Evolutionary conservation across 2,329 filamentous ascomycete species (phyloP), one percentile per base, ranked within the genome.

Genomic region (Cladosporium sp.): DNA sequence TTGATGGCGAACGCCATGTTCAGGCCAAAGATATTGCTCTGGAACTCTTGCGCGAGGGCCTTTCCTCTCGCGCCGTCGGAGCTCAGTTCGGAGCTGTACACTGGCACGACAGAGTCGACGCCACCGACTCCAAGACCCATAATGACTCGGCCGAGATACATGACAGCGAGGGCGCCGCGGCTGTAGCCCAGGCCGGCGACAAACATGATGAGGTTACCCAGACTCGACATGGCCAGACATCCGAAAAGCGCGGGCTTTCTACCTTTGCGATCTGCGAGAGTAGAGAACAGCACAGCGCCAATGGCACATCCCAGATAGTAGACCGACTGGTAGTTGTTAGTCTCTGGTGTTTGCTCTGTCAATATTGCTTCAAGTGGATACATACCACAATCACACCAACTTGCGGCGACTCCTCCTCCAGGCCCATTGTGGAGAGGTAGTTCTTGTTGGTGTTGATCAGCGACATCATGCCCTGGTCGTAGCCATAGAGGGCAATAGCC

Each of bases 191-290:
- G 76, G 0, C 86, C 85, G 5, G 85, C 77, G 34, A 86, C 69
- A 72, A 88, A 88, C 85, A 88, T 88, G 65, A 88, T 79, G 5
- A 87, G 68, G 67, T 88, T 88, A 0, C 86, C 86, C 2, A 88
- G 66, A 16, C 81, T 78, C 1, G 84, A 84, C 0, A 80, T 83
- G 0, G 81, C 80, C 10, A 88, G 78, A 70, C 84, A 87, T 11
- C 78, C 76, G 67, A 86, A 85, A 49, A 89, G 85, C 21, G 81
- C 81, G 36, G 79, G 80, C 72, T 86, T 87, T 13, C 86, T 79
- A 8, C 86, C 86, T 58, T 79, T 78, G 53, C 73, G 77, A 68
- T 88, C 85, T 6, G 85, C 84, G 25, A 84, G 76, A 70, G 78
- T 81, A n/a, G 83, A 86, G 67, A 86, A 86, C 23, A 86, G 68